Base-by-base conservation (phyloP, 208 protist species). In the Crithidia expoeki region DNA sequence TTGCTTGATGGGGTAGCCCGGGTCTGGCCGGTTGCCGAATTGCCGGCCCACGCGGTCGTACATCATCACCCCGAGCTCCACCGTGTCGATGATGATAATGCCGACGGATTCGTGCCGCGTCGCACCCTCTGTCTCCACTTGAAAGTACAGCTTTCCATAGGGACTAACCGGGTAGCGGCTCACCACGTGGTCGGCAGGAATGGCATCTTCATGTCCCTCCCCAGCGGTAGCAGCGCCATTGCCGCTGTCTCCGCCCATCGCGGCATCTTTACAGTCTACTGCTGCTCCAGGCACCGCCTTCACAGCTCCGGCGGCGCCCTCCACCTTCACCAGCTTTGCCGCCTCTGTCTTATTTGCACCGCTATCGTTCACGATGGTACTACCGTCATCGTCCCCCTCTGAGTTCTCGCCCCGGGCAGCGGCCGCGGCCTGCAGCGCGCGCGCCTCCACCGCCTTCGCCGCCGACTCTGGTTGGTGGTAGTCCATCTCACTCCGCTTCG, bases 21-120 rank as follows among this genome's bases (percentile, higher is more conserved):
- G 92, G 36, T 96, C 82, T 50, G 89, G 80, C 17, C 90, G 81
- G 66, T 94, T 95, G 71, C 92, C 92, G 67, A 85, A 80, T 61
- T 94, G 88, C 34, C 89, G 83, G 3, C 92, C 92, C 17, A 88
- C 68, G 42, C 92, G 85, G 71, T 96, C 92, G 68, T 88, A 96
- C 88, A 96, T 94, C 86, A 94, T 93, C 49, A 92, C 86, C 17
- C 78, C 85, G 5, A 79, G 52, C 58, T 82, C 52, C 58, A 85
- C 82, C 27, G 68, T 79, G 70, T 93, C 78, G 49, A 96, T 90
- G 65, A 96, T 81, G 77, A 96, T 63, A 72, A 96, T 93, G 40
- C 92, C 92, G 32, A 85, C 86, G 1, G 84, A 84, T 62, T 94
- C 85, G 71, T 93, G 86, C 25, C 89, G 88, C 36, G 88, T 93